Conservation (phyloP, 345 rosid genomes). For the Pistacia atlantica region DNA sequence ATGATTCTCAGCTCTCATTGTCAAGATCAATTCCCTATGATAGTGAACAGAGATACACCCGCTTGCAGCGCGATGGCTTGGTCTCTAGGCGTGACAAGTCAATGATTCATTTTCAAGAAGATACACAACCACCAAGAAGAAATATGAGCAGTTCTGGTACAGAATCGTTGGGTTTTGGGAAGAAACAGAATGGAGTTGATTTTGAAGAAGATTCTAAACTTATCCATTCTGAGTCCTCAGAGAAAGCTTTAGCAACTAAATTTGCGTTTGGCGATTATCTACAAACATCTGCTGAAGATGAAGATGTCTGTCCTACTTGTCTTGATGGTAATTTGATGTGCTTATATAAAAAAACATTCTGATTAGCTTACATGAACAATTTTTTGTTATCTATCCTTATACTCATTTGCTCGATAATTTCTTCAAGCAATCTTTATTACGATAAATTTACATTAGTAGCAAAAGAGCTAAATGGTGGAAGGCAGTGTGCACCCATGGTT, state of each 20-base stretch:
- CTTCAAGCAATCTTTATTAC: background rate
- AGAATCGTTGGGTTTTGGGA: constrained; percentile 48
- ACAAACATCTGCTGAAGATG: constrained; percentile 53
- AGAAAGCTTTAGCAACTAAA: constrained; percentile 38
- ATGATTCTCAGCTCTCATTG: constrained; percentile 39
- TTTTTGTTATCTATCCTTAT: background rate
- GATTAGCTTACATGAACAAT: background rate
- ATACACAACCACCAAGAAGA: constrained; percentile 54
- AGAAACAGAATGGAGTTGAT: constrained; percentile 46
- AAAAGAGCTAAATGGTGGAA: background rate
- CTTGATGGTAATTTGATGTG: constrained; percentile 55
- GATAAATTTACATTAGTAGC: background rate
- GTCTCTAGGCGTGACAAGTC: constrained; percentile 68
- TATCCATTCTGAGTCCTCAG: constrained; percentile 41
- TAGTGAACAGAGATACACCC: constrained; percentile 56
- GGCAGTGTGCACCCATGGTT: background rate
- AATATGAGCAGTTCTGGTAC: constrained; percentile 43
- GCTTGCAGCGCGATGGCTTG: constrained; percentile 64
- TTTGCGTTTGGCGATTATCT: constrained; percentile 28
- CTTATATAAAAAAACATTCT: background rate
- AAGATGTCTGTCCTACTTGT: constrained; percentile 74
- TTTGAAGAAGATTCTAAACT: constrained; percentile 42
- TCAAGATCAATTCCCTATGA: constrained; percentile 53
- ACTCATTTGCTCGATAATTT: background rate
- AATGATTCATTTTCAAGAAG: constrained; percentile 58